Base-by-base conservation (phyloP, 2,329 filamentous ascomycete genomes). In the Calonectria pseudoreteaudii region DNA sequence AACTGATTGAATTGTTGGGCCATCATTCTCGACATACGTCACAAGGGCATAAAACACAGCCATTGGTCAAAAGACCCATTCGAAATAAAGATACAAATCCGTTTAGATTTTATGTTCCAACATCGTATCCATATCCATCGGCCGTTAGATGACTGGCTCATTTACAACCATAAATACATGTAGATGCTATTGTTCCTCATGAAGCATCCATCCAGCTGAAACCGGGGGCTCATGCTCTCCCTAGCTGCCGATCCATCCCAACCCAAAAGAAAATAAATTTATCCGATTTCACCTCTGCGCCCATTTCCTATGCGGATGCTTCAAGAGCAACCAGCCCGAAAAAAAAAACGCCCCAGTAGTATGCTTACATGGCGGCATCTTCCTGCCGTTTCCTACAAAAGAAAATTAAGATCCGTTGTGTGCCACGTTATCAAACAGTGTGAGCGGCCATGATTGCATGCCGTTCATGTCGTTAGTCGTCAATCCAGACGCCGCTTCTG, bases 361-460 rank as follows among this genome's bases (percentile, higher is more conserved):
- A 79, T 79, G 78, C 72, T 47, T 69, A 70, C 68, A 68, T 49
- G 65, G 58, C 64, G 36, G n/a, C 20, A 20, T 71, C 23, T 38
- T n/a, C 38, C 34, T 49, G 49, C 50, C 23, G 58, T 23, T 47
- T 14, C 38, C 47, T 26, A 58, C 26, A 66, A 69, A 72, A 58
- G 67, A 69, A 74, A 78, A 74, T 79, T 70, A 79, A 74, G 78
- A 77, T 70, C 79, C 76, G 23, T 79, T 79, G 41, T 74, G 74
- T 66, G 73, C 72, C 58, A 79, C 68, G 64, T 80, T 77, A 68
- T 83, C 82, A 77, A 82, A 83, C 72, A 83, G 78, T 66, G 81
- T 79, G 66, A 83, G 56, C 6, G 82, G 82, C 82, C 82, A 84
- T 49, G 81, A 81, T 18, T 80, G 78, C 62, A 83, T 76, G 65